Evolutionary conservation across 441 rosid species (phyloP).

Genomic region (Gossypium davidsonii): DNA sequence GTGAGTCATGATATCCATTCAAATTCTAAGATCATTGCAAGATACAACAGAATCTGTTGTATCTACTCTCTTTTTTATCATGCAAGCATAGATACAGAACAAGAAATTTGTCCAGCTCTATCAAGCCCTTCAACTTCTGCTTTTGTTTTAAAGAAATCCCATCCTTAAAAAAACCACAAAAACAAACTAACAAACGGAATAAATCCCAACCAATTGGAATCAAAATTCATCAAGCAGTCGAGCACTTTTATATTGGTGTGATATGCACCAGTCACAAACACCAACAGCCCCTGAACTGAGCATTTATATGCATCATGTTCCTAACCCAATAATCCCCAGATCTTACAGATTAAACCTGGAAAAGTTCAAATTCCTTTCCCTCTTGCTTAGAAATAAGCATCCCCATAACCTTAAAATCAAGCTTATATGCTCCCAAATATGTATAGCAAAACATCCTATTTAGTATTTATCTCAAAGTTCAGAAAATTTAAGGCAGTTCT

Average conservation of each 20-base stretch:
- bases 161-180: background rate
- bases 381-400: background rate
- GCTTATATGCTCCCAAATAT: background rate
- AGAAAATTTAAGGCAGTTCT: background rate
- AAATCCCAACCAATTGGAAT: background rate
- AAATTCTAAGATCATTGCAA: conserved; percentile 2
- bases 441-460: background rate
- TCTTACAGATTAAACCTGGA: conserved; percentile 4
- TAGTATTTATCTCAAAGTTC: background rate
- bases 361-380: background rate
- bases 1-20: background rate
- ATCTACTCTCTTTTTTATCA: background rate
- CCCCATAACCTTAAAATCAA: background rate
- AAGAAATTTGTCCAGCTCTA: conserved; percentile 2
- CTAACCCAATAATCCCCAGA: background rate
- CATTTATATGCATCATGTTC: background rate
- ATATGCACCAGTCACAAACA: background rate
- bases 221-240: conserved; percentile 2
- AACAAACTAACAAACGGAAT: background rate
- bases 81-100: background rate
- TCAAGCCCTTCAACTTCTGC: conserved; percentile 9
- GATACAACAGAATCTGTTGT: background rate
- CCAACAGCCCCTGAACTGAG: background rate
- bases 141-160: background rate
- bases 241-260: background rate